Conservation (phyloP, 352 stramenopile species). For the Phytophthora aleatoria region DNA sequence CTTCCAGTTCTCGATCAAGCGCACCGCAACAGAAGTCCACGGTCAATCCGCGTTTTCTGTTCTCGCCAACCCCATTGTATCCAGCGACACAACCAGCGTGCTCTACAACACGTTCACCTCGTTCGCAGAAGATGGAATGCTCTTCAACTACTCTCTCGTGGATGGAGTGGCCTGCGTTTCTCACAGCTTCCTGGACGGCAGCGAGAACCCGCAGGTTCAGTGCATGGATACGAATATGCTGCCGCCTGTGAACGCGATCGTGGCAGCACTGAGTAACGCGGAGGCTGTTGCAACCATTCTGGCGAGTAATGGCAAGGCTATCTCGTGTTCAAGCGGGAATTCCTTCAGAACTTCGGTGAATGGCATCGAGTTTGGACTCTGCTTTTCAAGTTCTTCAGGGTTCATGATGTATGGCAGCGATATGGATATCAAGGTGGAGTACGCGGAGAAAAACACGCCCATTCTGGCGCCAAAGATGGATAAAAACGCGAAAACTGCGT, state of each 20-base stretch:
- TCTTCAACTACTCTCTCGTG: slow-evolving; percentile 37
- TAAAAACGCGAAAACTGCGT: slow-evolving; percentile 1
- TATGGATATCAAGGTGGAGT: slow-evolving; percentile 39
- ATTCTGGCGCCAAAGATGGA: slow-evolving; percentile 20
- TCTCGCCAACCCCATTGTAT: slow-evolving; percentile 34
- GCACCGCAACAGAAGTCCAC: slow-evolving; percentile 32
- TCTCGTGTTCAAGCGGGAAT: slow-evolving; percentile 31
- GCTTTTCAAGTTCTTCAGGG: slow-evolving; percentile 25
- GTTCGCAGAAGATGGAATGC: slow-evolving; percentile 24
- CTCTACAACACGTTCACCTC: slow-evolving; percentile 38
- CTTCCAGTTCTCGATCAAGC: slow-evolving; percentile 41
- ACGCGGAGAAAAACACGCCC: slow-evolving; percentile 9
- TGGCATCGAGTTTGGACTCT: slow-evolving; percentile 45
- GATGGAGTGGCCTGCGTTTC: slow-evolving; percentile 29
- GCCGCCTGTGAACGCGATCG: slow-evolving; percentile 34
- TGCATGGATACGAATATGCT: slow-evolving; percentile 26
- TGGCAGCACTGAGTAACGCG: slow-evolving; percentile 21
- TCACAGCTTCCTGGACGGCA: slow-evolving; percentile 7
- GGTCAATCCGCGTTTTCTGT: slow-evolving; percentile 38
- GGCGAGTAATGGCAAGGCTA: slow-evolving; percentile 12
- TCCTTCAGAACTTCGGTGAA: slow-evolving; percentile 37
- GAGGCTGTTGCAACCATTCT: slow-evolving; percentile 16
- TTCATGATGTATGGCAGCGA: slow-evolving; percentile 37
- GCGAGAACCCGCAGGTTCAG: not conserved
- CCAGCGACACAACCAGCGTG: slow-evolving; percentile 18